phyloP scores from a whole-genome alignment of 1,139 yeast genomes.

The Blastobotrys aristatus region DNA sequence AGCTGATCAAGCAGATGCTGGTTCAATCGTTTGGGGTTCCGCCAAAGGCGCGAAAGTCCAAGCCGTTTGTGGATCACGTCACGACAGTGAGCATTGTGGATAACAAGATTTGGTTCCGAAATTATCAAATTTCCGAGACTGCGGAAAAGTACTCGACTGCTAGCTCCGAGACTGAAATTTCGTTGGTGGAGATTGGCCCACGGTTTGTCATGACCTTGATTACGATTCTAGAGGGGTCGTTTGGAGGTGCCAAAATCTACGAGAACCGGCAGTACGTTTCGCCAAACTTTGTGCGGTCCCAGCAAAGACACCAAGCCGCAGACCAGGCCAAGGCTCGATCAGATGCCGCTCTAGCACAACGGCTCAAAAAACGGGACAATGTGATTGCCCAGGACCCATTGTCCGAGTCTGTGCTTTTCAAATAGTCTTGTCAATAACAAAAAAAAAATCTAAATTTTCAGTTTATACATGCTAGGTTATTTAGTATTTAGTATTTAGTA shows the following conservation, averaged over 20 bases:
- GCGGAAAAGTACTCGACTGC: slow-evolving; percentile 39
- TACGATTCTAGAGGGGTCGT: slow-evolving; percentile 91
- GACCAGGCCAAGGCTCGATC: slow-evolving; percentile 72
- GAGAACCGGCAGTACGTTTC: slow-evolving; percentile 96
- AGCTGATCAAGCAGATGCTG: slow-evolving; percentile 78
- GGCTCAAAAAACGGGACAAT: slow-evolving; percentile 68
- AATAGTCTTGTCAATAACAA: slow-evolving; percentile 16
- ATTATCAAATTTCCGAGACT: slow-evolving; percentile 84
- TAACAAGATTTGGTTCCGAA: slow-evolving; percentile 92
- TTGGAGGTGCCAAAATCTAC: slow-evolving; percentile 96
- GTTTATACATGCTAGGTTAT: background rate
- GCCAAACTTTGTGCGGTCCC: slow-evolving; percentile 93
- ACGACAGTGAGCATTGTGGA: slow-evolving; percentile 90
- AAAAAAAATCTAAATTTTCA: background rate
- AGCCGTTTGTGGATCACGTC: slow-evolving; percentile 94
- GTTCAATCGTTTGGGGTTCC: slow-evolving; percentile 93
- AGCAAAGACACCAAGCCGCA: slow-evolving; percentile 74
- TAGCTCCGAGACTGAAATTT: slow-evolving; percentile 46
- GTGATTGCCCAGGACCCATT: slow-evolving; percentile 78
- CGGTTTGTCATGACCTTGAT: slow-evolving; percentile 90
- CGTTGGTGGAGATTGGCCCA: slow-evolving; percentile 94
- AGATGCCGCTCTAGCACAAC: slow-evolving; percentile 73
- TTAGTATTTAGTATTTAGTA: background rate
- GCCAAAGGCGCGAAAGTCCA: slow-evolving; percentile 86
- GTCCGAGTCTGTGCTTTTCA: slow-evolving; percentile 69